Percentiles rank a stretch among this genome's conserved stretches.
phyloP scores from a whole-genome alignment of 345 rosid species.

The Barbarea vulgaris region DNA sequence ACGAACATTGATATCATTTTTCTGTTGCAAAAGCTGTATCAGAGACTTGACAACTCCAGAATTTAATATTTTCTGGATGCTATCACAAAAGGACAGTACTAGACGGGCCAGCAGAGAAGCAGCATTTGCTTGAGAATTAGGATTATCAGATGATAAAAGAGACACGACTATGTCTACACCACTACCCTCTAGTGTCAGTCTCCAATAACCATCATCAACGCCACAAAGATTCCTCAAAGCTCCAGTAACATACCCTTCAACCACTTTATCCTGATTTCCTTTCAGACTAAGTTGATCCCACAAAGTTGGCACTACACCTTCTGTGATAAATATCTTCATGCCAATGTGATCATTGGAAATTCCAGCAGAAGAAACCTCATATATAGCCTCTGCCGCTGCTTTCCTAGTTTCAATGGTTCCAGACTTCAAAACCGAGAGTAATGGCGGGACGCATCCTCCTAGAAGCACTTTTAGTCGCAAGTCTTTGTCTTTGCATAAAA shows the following conservation, averaged over 20 bases:
- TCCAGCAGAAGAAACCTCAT: constrained; percentile 83
- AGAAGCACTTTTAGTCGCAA: constrained; percentile 81
- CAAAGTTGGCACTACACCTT: constrained; percentile 83
- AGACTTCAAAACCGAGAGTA: constrained; percentile 83
- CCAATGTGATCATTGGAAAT: constrained; percentile 83
- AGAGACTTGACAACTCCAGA: constrained; percentile 76
- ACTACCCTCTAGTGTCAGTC: constrained; percentile 70
- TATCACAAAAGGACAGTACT: constrained; percentile 66
- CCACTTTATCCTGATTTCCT: constrained; percentile 70
- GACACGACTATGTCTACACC: constrained; percentile 78
- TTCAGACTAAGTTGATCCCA: constrained; percentile 81
- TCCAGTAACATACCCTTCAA: constrained; percentile 88
- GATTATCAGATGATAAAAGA: constrained; percentile 76
- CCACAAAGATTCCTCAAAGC: constrained; percentile 91
- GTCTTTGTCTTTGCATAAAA: constrained; percentile 77
- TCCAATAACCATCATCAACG: constrained; percentile 81
- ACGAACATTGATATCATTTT: constrained; percentile 67
- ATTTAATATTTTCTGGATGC: constrained; percentile 55
- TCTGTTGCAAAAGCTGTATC: constrained; percentile 62
- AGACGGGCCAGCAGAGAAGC: constrained; percentile 88
- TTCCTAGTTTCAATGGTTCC: constrained; percentile 69
- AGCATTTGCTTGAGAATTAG: constrained; percentile 81
- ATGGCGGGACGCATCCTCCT: constrained; percentile 95
- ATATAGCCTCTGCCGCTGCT: constrained; percentile 86
- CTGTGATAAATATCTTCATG: constrained; percentile 84